phyloP scores from a whole-genome alignment of 768 basidiomycete genomes.

The Termitomyces sp. region DNA sequence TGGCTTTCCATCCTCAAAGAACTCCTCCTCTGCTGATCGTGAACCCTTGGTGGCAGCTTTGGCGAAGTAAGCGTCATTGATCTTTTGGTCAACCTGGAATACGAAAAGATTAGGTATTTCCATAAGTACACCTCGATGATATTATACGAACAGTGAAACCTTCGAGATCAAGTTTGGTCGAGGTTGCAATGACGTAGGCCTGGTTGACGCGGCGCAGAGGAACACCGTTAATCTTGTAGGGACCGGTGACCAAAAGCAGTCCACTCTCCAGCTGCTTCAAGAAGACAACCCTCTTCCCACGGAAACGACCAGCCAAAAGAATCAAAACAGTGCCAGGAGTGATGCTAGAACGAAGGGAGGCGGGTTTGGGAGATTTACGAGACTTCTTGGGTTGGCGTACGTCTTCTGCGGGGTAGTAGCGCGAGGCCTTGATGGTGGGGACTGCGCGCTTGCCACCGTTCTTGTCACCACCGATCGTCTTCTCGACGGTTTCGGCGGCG shows the following conservation, averaged over 20 bases:
- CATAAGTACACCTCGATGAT: background rate
- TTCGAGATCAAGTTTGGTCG: constrained; percentile 83
- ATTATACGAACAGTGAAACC: constrained; percentile 57
- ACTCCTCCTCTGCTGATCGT: constrained; percentile 89
- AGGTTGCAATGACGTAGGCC: constrained; percentile 98
- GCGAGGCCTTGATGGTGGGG: constrained; percentile 78
- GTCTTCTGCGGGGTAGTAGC: constrained; percentile 95
- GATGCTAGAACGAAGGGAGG: constrained; percentile 81
- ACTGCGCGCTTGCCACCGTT: constrained; percentile 87
- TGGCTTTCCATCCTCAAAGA: constrained; percentile 92
- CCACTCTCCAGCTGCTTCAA: constrained; percentile 94
- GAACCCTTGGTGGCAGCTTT: constrained; percentile 69
- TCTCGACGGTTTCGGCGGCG: constrained; percentile 65
- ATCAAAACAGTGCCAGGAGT: constrained; percentile 93
- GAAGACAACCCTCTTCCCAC: constrained; percentile 97
- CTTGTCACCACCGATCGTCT: constrained; percentile 81
- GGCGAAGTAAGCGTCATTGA: constrained; percentile 92
- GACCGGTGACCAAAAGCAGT: constrained; percentile 91
- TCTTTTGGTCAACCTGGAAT: constrained; percentile 73
- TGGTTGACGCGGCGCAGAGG: constrained; percentile 97
- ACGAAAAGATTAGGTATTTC: background rate
- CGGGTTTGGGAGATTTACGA: constrained; percentile 78
- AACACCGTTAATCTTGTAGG: constrained; percentile 97
- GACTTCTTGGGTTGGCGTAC: constrained; percentile 86
- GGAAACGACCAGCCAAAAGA: constrained; percentile 95